Conservation (phyloP, 2,329 filamentous ascomycete species). For the Phaeoacremonium minimum region DNA sequence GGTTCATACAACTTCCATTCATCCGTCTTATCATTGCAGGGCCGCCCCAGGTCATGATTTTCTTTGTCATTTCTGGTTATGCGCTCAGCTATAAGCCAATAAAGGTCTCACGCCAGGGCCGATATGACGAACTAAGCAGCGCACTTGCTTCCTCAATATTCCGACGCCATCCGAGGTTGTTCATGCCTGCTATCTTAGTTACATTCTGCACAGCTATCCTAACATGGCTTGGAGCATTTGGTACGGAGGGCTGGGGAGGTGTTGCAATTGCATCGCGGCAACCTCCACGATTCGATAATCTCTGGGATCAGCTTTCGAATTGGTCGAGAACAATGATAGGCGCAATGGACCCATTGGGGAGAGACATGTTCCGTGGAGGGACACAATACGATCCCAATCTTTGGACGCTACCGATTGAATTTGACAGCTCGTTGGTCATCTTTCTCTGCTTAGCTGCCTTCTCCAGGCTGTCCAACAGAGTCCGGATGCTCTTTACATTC, state of each 20-base stretch:
- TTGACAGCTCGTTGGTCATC: slow-evolving; percentile 26
- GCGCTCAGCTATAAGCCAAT: slow-evolving; percentile 30
- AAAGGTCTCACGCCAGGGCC: slow-evolving; percentile 16
- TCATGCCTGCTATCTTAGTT: slow-evolving; percentile 15
- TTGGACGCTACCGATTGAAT: slow-evolving; percentile 32
- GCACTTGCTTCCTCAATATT: slow-evolving; percentile 19
- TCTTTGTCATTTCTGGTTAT: slow-evolving; percentile 34
- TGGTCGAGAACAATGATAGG: slow-evolving; percentile 6
- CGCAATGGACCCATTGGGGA: slow-evolving; percentile 13
- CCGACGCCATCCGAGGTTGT: slow-evolving; percentile 19
- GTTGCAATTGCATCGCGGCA: slow-evolving; percentile 12
- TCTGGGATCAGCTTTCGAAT: slow-evolving; percentile 15
- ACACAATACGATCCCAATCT: slow-evolving; percentile 23
- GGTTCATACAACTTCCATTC: slow-evolving; percentile 20
- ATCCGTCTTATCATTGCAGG: slow-evolving; percentile 22
- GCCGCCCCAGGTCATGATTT: slow-evolving; percentile 24
- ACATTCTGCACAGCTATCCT: slow-evolving; percentile 9
- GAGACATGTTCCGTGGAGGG: slow-evolving; percentile 4
- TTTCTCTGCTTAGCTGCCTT: slow-evolving; percentile 26
- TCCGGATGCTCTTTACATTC: slow-evolving; percentile 13
- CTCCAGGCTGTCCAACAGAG: slow-evolving; percentile 12
- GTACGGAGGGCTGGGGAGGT: slow-evolving; percentile 10
- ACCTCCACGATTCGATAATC: slow-evolving; percentile 9
- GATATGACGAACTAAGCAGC: slow-evolving; percentile 12
- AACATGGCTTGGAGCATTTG: slow-evolving; percentile 13